Conservation (phyloP, 139 green algal species). For the Ettlia oleoabundans region DNA sequence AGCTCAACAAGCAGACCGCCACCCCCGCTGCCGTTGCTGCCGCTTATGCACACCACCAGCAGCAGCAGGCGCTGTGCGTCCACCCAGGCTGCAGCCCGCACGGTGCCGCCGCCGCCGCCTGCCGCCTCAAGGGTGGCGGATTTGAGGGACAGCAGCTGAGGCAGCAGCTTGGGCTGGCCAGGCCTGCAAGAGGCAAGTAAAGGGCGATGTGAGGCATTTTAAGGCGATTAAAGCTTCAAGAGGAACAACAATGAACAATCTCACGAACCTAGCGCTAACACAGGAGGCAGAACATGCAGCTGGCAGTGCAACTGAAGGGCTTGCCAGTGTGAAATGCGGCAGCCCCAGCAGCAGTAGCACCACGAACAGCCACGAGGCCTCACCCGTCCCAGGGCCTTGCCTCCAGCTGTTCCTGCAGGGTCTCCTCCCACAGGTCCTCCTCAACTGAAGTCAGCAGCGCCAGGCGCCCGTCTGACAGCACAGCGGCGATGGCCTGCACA, state of each 20-base stretch:
- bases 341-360: background rate
- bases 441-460: conserved; percentile 53
- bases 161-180: background rate
- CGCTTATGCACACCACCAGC: conserved; percentile 6
- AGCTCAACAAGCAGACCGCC: conserved; percentile 25
- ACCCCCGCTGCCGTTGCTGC: too few species aligned
- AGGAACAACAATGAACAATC: background rate
- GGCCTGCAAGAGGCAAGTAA: background rate
- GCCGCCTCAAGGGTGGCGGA: conserved; percentile 9
- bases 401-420: conserved; percentile 39
- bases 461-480: conserved; percentile 68
- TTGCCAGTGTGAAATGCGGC: too few species aligned
- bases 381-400: conserved; percentile 17
- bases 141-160: background rate
- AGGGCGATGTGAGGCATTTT: background rate
- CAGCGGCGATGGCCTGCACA: conserved; percentile 57
- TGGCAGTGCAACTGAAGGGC: too few species aligned
- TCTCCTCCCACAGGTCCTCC: conserved; percentile 79
- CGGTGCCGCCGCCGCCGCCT: background rate
- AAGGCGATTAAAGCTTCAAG: background rate
- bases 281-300: too few species aligned
- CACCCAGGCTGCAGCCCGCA: conserved; percentile 6
- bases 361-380: background rate
- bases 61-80: background rate
- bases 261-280: background rate